A percentile compares a stretch with the other conserved stretches of the same genome.
Conservation (phyloP, 176 grass and related monocot species). For the Phoenix roebelenii region DNA sequence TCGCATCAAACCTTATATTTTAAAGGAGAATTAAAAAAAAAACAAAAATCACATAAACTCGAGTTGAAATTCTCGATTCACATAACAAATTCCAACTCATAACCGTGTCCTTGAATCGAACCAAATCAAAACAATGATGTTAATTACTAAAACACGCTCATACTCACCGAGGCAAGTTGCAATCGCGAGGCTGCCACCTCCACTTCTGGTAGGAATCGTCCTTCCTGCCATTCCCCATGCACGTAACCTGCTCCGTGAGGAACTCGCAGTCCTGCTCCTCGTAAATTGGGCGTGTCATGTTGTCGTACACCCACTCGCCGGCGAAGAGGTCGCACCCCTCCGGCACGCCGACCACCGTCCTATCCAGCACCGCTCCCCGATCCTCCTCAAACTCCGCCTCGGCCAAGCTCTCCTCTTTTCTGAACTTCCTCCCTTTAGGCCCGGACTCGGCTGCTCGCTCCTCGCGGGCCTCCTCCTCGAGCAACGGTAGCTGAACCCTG, state of each 20-base stretch:
- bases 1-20: constrained; percentile 39
- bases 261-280: constrained; percentile 3
- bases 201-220: constrained; percentile 13
- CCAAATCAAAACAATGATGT: too few relatives aligned
- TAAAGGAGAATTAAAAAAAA: too few relatives aligned
- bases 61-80: too few relatives aligned
- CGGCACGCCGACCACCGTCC: background rate
- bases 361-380: background rate
- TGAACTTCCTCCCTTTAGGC: constrained; percentile 20
- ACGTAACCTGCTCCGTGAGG: constrained; percentile 15
- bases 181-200: constrained; percentile 8
- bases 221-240: constrained; percentile 1
- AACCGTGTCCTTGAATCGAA: too few relatives aligned
- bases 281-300: background rate
- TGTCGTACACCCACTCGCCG: constrained; percentile 5
- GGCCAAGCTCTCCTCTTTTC: constrained; percentile 23
- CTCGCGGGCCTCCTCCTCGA: constrained; percentile 6
- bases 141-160: background rate
- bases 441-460: background rate
- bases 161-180: background rate
- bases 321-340: constrained; percentile 1
- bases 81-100: too few relatives aligned
- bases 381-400: background rate
- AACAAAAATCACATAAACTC: too few relatives aligned
- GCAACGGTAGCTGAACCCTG: too few relatives aligned